A percentile compares a stretch with the other conserved stretches of the same genome.
Conservation (phyloP, 768 basidiomycete genomes). For the Boletellus ananiceps region DNA sequence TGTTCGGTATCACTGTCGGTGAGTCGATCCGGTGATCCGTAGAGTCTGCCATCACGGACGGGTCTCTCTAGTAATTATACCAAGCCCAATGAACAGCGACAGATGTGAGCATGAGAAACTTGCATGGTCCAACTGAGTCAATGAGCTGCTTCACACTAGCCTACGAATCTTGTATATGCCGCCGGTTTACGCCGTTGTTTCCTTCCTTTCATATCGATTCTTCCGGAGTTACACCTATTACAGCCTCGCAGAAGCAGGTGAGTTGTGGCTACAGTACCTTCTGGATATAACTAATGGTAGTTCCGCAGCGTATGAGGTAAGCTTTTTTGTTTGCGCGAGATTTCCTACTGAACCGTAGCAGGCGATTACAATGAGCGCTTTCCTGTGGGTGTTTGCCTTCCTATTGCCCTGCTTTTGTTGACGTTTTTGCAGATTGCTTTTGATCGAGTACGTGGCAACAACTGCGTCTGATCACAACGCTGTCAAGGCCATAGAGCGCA, state of each 20-base stretch:
- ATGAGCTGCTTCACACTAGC: constrained; percentile 32
- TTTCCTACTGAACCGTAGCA: constrained; percentile 30
- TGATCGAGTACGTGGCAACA: constrained; percentile 81
- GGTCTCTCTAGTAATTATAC: constrained; percentile 57
- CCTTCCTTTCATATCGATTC: constrained; percentile 82
- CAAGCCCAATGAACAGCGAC: constrained; percentile 68
- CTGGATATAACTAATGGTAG: constrained; percentile 25
- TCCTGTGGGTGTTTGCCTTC: constrained; percentile 53
- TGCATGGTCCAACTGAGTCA: not conserved
- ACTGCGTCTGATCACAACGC: constrained; percentile 61
- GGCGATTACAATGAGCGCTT: constrained; percentile 82
- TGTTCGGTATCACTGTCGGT: constrained; percentile 63
- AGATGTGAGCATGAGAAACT: constrained; percentile 50
- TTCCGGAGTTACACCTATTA: constrained; percentile 75
- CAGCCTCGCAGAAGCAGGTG: constrained; percentile 46
- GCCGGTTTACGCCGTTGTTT: constrained; percentile 72
- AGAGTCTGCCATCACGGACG: not conserved
- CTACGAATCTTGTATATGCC: constrained; percentile 85
- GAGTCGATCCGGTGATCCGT: constrained; percentile 16
- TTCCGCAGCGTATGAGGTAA: constrained; percentile 62
- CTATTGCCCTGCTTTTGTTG: not conserved
- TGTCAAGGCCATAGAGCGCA: constrained; percentile 64
- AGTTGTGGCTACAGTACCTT: constrained; percentile 15
- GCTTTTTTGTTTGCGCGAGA: constrained; percentile 9
- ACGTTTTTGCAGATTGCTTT: constrained; percentile 50